phyloP scores from a whole-genome alignment of 768 basidiomycete species.

The Suillus subalutaceus region DNA sequence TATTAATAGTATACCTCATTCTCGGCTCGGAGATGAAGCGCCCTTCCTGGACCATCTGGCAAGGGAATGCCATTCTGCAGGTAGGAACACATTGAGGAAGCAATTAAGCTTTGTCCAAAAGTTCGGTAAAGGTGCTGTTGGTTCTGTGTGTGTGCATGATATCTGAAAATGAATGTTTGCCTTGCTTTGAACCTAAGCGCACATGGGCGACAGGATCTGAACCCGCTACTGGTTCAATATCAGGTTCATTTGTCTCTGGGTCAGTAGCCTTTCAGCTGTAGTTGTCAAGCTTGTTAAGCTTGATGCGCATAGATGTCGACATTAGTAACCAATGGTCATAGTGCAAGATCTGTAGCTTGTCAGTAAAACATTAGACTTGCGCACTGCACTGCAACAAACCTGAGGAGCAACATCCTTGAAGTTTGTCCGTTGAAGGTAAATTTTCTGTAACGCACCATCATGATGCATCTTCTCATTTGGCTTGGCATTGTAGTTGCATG shows the following conservation, averaged over 20 bases:
- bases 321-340: constrained; percentile 2
- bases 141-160: not conserved
- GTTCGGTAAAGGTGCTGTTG: not conserved
- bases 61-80: not conserved
- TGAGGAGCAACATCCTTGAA: constrained; percentile 36
- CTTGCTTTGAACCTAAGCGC: not conserved
- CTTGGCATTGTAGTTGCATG: constrained; percentile 35
- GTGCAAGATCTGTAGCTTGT: constrained; percentile 6
- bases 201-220: not conserved
- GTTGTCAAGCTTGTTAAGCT: not conserved
- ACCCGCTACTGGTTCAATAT: not conserved
- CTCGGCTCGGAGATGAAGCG: not conserved
- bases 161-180: not conserved
- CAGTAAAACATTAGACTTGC: not conserved
- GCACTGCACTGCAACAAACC: constrained; percentile 29
- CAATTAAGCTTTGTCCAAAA: not conserved
- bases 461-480: constrained; percentile 34
- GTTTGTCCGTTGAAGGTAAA: constrained; percentile 34
- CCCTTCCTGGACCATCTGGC: not conserved
- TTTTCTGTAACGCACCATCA: constrained; percentile 28
- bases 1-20: too few relatives aligned
- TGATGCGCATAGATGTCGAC: constrained; percentile 7
- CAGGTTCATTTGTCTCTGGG: not conserved
- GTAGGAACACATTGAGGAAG: not conserved
- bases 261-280: not conserved